phyloP scores from a whole-genome alignment of 768 basidiomycete genomes.

The Leccinum ochraceum region DNA sequence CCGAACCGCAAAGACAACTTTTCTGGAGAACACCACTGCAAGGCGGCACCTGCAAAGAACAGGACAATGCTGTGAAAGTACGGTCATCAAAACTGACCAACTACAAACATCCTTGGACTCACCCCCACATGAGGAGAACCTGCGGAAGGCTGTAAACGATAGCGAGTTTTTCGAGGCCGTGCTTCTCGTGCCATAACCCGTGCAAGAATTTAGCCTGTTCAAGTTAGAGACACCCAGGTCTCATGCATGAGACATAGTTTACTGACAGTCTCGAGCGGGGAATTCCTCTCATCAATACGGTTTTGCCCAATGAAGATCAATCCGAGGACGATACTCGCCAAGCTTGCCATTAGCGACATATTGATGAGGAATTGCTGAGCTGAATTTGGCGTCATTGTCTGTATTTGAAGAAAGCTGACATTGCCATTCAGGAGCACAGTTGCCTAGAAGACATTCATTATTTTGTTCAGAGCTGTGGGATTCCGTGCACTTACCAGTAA shows the following conservation, averaged over 20 bases:
- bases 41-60: constrained; percentile 27
- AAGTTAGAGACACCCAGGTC: no score
- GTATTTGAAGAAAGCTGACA: constrained; percentile 58
- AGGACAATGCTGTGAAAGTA: constrained; percentile 24
- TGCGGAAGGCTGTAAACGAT: constrained; percentile 56
- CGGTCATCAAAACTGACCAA: background rate
- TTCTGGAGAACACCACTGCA: constrained; percentile 25
- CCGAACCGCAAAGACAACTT: constrained; percentile 17
- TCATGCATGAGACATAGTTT: no score
- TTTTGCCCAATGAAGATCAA: constrained; percentile 44
- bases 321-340: constrained; percentile 45
- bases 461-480: no score
- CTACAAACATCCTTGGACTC: constrained; percentile 25
- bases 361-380: constrained; percentile 44
- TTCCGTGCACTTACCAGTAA: no score
- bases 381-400: constrained; percentile 25
- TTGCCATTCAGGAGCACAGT: constrained; percentile 60
- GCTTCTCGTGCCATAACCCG: constrained; percentile 24
- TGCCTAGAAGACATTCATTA: no score
- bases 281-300: constrained; percentile 35
- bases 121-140: constrained; percentile 61
- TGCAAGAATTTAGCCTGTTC: constrained; percentile 17
- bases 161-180: constrained; percentile 52
- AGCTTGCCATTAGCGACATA: constrained; percentile 41
- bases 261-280: constrained; percentile 10